Evolutionary conservation across 2,329 filamentous ascomycete genomes (phyloP).

Genomic region (Colletotrichum sp.): DNA sequence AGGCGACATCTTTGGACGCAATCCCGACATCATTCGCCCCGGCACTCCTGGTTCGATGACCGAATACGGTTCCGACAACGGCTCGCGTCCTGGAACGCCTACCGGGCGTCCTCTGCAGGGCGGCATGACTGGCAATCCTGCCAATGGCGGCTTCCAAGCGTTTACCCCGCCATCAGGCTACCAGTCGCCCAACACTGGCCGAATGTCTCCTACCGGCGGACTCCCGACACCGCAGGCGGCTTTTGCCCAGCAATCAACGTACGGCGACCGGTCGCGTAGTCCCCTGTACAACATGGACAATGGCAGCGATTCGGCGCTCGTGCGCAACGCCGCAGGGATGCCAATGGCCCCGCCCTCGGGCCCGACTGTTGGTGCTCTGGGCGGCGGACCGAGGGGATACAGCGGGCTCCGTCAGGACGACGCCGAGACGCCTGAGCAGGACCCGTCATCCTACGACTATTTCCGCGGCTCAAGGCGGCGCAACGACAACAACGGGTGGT

Average conservation of each 20-base stretch:
- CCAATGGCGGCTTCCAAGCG: slow-evolving; percentile 23
- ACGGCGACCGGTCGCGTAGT: slow-evolving; percentile 39
- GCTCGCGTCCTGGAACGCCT: slow-evolving; percentile 59
- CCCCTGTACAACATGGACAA: slow-evolving; percentile 57
- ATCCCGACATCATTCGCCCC: slow-evolving; percentile 63
- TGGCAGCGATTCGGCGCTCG: slow-evolving; percentile 57
- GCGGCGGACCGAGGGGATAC: slow-evolving; percentile 64
- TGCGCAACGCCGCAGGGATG: slow-evolving; percentile 58
- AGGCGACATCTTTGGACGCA: slow-evolving; percentile 68
- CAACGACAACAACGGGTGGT: slow-evolving; percentile 48
- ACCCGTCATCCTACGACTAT: slow-evolving; percentile 62
- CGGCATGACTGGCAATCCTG: slow-evolving; percentile 25
- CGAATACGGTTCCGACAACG: slow-evolving; percentile 40
- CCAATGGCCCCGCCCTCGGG: slow-evolving; percentile 47
- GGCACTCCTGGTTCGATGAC: slow-evolving; percentile 64
- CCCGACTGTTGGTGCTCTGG: slow-evolving; percentile 55
- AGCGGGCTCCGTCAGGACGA: slow-evolving; percentile 63
- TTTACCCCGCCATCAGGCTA: slow-evolving; percentile 23
- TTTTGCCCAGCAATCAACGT: slow-evolving; percentile 16
- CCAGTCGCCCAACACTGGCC: slow-evolving; percentile 22
- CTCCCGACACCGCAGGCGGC: slow-evolving; percentile 6
- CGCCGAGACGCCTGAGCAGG: slow-evolving; percentile 36
- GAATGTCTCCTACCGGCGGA: slow-evolving; percentile 11
- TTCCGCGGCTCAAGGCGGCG: slow-evolving; percentile 48
- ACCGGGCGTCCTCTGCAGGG: slow-evolving; percentile 38